A percentile compares a stretch with the other conserved stretches of the same genome.
Conservation (phyloP, 106 monocot species). For the Alisma plantagoaquatica region DNA sequence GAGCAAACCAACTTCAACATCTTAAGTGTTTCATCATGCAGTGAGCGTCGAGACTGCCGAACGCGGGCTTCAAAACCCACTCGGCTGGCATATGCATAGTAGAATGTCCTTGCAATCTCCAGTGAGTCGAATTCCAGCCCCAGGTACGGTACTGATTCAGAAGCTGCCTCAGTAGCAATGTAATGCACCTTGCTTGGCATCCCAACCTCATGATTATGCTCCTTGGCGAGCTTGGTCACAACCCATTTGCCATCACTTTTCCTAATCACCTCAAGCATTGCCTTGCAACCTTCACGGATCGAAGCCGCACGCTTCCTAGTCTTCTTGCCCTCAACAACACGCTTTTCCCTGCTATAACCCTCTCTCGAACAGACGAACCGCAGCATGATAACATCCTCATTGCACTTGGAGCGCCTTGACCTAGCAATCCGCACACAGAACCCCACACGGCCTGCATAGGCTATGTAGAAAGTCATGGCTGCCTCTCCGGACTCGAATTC, state of each 20-base stretch:
- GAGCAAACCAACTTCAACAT: slow-evolving; percentile 14
- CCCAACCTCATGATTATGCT: slow-evolving; percentile 9
- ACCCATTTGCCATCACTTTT: slow-evolving; percentile 11
- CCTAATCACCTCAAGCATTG: slow-evolving; percentile 13
- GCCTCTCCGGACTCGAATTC: too few relatives aligned
- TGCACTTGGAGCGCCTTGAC: slow-evolving; percentile 11
- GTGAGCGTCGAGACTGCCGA: slow-evolving; percentile 12
- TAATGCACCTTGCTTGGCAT: slow-evolving; percentile 15
- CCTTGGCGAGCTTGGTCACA: slow-evolving; percentile 9
- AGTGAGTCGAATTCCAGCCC: slow-evolving; percentile 14
- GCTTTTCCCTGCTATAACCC: slow-evolving; percentile 12
- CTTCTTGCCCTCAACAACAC: slow-evolving; percentile 12
- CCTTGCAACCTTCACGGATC: slow-evolving; percentile 9
- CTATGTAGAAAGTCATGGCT: slow-evolving; percentile 14
- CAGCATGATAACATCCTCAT: slow-evolving; percentile 12
- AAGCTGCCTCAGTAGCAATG: slow-evolving; percentile 9
- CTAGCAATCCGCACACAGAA: slow-evolving; percentile 12
- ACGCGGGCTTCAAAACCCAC: slow-evolving; percentile 10
- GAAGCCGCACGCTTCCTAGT: slow-evolving; percentile 12
- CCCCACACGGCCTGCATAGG: slow-evolving; percentile 11
- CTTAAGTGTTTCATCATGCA: slow-evolving; percentile 11
- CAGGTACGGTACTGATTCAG: neutral
- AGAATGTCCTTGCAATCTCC: slow-evolving; percentile 9
- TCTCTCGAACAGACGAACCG: slow-evolving; percentile 13
- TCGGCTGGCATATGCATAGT: slow-evolving; percentile 13